phyloP scores from a whole-genome alignment of 768 basidiomycete genomes.

The Leucocoprinus leucothites region DNA sequence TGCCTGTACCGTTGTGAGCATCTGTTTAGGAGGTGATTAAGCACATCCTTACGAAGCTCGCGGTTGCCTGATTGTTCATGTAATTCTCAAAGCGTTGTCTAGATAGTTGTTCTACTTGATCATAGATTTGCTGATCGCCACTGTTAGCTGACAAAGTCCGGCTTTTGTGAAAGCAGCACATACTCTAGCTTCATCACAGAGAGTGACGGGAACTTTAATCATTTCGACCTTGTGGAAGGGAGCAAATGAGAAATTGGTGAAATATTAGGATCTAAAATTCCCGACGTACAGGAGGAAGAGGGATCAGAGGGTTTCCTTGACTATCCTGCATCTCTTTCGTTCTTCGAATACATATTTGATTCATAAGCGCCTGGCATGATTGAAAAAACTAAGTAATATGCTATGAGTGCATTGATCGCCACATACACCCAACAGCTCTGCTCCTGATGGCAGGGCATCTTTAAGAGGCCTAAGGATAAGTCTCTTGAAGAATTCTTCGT shows the following conservation, averaged over 20 bases:
- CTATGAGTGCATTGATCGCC: neutral
- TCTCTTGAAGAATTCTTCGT: conserved; percentile 78
- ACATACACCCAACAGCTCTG: conserved; percentile 65
- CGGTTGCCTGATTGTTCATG: conserved; percentile 38
- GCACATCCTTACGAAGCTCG: conserved; percentile 35
- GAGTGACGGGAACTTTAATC: conserved; percentile 66
- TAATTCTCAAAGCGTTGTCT: conserved; percentile 57
- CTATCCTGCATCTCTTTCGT: conserved; percentile 92
- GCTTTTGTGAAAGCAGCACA: conserved; percentile 15
- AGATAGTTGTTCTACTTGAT: conserved; percentile 63
- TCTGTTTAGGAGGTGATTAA: neutral
- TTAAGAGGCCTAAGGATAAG: conserved; percentile 77
- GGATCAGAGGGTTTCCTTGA: conserved; percentile 67
- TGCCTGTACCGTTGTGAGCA: conserved; percentile 35
- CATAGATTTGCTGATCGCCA: conserved; percentile 52
- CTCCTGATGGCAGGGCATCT: conserved; percentile 62
- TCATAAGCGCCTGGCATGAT: conserved; percentile 63
- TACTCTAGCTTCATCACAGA: conserved; percentile 65
- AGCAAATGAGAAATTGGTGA: conserved; percentile 5
- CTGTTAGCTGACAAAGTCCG: conserved; percentile 5
- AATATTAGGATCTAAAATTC: neutral
- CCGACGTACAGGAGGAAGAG: conserved; percentile 61
- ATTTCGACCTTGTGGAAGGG: conserved; percentile 59
- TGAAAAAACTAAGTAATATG: conserved; percentile 6
- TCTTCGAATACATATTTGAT: conserved; percentile 72